Evolutionary conservation across 2,329 filamentous ascomycete genomes (phyloP), one percentile per base, ranked within the genome.

Genomic region (Malbranchea cinnamomea): DNA sequence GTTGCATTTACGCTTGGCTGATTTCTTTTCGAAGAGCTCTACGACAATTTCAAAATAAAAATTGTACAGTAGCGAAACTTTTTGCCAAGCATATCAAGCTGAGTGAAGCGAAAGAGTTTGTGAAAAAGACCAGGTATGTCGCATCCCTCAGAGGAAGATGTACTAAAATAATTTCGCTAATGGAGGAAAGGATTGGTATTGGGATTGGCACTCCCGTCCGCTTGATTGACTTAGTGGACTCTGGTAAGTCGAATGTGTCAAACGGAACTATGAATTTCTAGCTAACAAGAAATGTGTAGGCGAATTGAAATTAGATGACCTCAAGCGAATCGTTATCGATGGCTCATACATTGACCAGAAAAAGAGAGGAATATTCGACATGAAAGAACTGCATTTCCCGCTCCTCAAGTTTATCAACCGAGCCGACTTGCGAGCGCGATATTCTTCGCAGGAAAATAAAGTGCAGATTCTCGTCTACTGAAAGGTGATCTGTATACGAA

Each of bases 31-130:
- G 16, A 21, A 79, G 80, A 45, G 67, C 73, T 2, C 61, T 92
- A 39, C 71, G 83, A 27, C 74, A 74, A 40, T 87, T 89, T 44
- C 80, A 85, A 49, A 75, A 67, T 30, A 83, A 89, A 51, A 74
- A 82, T 6, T 73, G 68, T 28, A 68, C 71, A 26, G 75, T 98
- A 2, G 79, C 81, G 2, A 98, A 98, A 54, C 63, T 98, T 49
- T 98, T 98, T 54, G 87, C 89, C 18, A 98, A 98, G 55, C 89
- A 98, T 53, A 92, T 98, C 62, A 98, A 98, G 58, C 57, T 98
- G 7, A 71, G 81, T 31, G 87, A 95, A 45, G 80, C 85, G 19
- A 72, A 85, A 30, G 66, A 77, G 35, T 80, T 79, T 48, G 71
- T 92, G 23, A 67, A 78, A 45, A 68, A 63, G 38, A 62, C 62